Base-by-base conservation (phyloP, 2,329 filamentous ascomycete species). In the Diplodia corticola region DNA sequence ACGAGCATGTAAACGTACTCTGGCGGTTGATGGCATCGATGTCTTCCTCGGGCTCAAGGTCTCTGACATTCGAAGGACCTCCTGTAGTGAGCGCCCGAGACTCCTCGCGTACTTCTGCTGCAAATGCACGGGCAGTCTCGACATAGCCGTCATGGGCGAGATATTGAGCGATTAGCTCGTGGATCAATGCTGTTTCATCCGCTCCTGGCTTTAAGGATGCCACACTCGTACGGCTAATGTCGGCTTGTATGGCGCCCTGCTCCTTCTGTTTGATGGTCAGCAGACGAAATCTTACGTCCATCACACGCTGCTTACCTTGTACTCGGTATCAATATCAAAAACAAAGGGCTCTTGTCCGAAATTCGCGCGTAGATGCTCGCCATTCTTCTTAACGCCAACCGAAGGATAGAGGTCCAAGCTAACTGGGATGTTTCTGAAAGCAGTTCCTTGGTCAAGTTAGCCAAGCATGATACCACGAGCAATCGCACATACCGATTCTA, bases 111-210 rank as follows among this genome's bases (percentile, higher is more conserved):
- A 96, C 88, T 73, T 98, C 94, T 71, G 90, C 85, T 3, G 91
- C 88, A 81, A 99, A 98, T 0, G 92, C 92, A 69, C 89, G 87
- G 9, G 93, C 93, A 0, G 94, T 97, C 70, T 97, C 94, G 7
- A 97, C 90, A 71, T 97, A 98, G 67, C 95, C 95, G 73, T 98
- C 95, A 71, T 98, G 94, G 44, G 93, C 91, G 15, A 99, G 82
- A 71, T 96, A 98, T 78, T 97, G 93, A 46, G 93, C 84, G 20
- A 94, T 88, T 66, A 98, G 81, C 71, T 91, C 86, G 75, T 97
- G 93, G 44, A 97, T 88, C 55, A 98, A 84, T 28, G 90, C 84
- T 1, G 88, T 89, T 77, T 97, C 94, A 68, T 85, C 87, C 69
- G 91, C 81, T 2, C 84, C 83, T 2, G 87, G 86, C 37, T 87